phyloP scores from a whole-genome alignment of 2,329 filamentous ascomycete genomes.

The Tolypocladium pustulatum region DNA sequence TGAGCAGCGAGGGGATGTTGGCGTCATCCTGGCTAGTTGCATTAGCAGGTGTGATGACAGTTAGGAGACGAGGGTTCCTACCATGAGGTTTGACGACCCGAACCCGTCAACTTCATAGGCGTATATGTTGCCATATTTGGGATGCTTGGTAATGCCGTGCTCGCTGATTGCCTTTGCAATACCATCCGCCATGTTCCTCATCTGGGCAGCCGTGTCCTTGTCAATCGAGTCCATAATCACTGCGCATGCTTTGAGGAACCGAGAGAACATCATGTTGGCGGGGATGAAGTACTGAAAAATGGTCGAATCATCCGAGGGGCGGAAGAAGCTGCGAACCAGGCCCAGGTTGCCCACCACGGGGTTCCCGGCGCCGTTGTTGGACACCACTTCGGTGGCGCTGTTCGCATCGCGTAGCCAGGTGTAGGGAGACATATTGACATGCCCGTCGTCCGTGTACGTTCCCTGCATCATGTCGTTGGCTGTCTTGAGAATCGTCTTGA shows the following conservation, averaged over 20 bases:
- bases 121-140: slow-evolving; percentile 53
- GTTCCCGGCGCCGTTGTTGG: slow-evolving; percentile 66
- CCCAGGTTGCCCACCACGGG: slow-evolving; percentile 72
- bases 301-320: slow-evolving; percentile 81
- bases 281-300: slow-evolving; percentile 83
- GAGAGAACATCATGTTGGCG: slow-evolving; percentile 74
- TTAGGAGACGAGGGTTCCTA: slow-evolving; percentile 2
- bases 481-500: slow-evolving; percentile 58
- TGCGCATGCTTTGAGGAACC: slow-evolving; percentile 44
- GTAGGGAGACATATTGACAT: slow-evolving; percentile 52
- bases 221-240: slow-evolving; percentile 33
- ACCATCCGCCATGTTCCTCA: slow-evolving; percentile 42
- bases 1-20: slow-evolving; percentile 52
- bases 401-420: slow-evolving; percentile 67
- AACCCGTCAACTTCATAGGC: slow-evolving; percentile 63
- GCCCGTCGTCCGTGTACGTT: slow-evolving; percentile 56
- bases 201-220: slow-evolving; percentile 42
- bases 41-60: neutral
- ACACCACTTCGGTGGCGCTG: slow-evolving; percentile 69
- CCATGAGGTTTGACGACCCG: slow-evolving; percentile 49
- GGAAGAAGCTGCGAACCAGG: slow-evolving; percentile 76
- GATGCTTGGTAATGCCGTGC: slow-evolving; percentile 54
- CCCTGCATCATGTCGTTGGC: slow-evolving; percentile 61
- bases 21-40: slow-evolving; percentile 40
- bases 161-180: slow-evolving; percentile 59